Evolutionary conservation across 2,329 filamentous ascomycete genomes (phyloP).

Genomic region (Calonectria pteridis): DNA sequence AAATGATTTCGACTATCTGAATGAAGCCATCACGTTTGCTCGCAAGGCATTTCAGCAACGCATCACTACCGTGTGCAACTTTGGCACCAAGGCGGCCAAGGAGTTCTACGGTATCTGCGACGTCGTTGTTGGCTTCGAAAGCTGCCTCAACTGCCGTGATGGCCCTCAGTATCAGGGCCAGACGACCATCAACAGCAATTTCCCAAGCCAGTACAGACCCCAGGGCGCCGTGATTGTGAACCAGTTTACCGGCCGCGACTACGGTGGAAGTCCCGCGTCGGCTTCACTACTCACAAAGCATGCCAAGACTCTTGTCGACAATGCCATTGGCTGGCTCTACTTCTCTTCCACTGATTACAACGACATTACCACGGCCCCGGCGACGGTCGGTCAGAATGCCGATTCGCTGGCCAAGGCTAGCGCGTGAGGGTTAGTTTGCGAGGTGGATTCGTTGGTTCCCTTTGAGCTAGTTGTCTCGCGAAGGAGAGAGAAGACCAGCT

Average conservation of each 20-base stretch:
- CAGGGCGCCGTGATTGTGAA: slow-evolving; percentile 37
- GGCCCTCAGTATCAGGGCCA: slow-evolving; percentile 32
- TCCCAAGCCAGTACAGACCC: slow-evolving; percentile 16
- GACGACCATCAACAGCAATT: slow-evolving; percentile 31
- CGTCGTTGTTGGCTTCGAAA: slow-evolving; percentile 42
- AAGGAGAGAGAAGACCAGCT: no score
- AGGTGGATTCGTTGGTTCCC: not conserved
- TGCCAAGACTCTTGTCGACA: not conserved
- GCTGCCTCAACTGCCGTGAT: slow-evolving; percentile 36
- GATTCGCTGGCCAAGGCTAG: slow-evolving; percentile 8
- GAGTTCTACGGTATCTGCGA: slow-evolving; percentile 42
- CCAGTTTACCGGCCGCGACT: slow-evolving; percentile 29
- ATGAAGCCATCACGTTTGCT: slow-evolving; percentile 29
- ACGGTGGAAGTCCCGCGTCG: not conserved
- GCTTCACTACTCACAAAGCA: slow-evolving; percentile 11
- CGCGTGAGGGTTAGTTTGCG: not conserved
- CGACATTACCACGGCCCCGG: slow-evolving; percentile 10
- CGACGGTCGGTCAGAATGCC: slow-evolving; percentile 23
- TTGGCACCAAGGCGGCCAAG: slow-evolving; percentile 27
- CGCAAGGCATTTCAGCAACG: slow-evolving; percentile 12
- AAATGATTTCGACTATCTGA: slow-evolving; percentile 32
- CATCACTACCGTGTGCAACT: slow-evolving; percentile 40
- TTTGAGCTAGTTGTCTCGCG: not conserved
- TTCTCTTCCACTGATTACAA: slow-evolving; percentile 24
- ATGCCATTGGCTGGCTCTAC: slow-evolving; percentile 21